A percentile compares a stretch with the other conserved stretches of the same genome.
Evolutionary conservation across 1,284 basidiomycete species (phyloP).

Genomic region (Malassezia cuniculi): DNA sequence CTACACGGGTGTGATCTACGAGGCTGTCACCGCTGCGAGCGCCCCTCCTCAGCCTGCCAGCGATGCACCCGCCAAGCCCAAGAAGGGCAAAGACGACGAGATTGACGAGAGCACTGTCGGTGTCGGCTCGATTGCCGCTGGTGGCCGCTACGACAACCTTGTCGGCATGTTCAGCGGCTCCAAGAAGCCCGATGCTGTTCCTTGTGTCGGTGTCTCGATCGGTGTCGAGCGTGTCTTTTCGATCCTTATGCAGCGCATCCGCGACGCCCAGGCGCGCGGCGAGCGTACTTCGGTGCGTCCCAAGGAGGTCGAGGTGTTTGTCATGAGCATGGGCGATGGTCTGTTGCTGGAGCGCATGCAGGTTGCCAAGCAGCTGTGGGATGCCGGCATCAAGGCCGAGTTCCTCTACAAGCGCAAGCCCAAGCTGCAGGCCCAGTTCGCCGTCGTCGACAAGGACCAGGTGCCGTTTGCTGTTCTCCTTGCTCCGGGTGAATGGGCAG

Average conservation of each 20-base stretch:
- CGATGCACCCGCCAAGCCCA: slow-evolving; percentile 47
- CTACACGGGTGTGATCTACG: slow-evolving; percentile 97
- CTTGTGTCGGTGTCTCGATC: slow-evolving; percentile 85
- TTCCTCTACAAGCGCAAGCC: slow-evolving; percentile 81
- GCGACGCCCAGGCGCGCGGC: slow-evolving; percentile 52
- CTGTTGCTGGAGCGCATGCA: slow-evolving; percentile 71
- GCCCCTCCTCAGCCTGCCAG: slow-evolving; percentile 57
- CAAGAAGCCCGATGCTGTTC: slow-evolving; percentile 58
- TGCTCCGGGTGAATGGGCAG: slow-evolving; percentile 63
- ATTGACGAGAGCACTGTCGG: slow-evolving; percentile 85
- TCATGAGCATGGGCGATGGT: slow-evolving; percentile 84
- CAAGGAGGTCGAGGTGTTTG: slow-evolving; percentile 87
- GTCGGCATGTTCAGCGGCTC: slow-evolving; percentile 81
- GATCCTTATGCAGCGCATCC: slow-evolving; percentile 73
- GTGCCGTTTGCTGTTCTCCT: slow-evolving; percentile 83
- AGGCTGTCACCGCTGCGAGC: slow-evolving; percentile 82
- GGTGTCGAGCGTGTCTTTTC: slow-evolving; percentile 94
- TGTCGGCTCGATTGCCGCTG: slow-evolving; percentile 92
- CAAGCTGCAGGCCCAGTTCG: slow-evolving; percentile 62
- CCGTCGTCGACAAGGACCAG: slow-evolving; percentile 77
- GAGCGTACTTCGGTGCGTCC: slow-evolving; percentile 52
- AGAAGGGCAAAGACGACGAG: slow-evolving; percentile 55
- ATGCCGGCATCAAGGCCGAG: slow-evolving; percentile 81
- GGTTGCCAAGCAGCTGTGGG: slow-evolving; percentile 69
- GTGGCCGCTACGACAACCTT: slow-evolving; percentile 92